Percentiles rank a stretch among this genome's conserved stretches.
Evolutionary conservation across 805 yeast genomes (phyloP).

Genomic region (Metschnikowia cerradonensis): DNA sequence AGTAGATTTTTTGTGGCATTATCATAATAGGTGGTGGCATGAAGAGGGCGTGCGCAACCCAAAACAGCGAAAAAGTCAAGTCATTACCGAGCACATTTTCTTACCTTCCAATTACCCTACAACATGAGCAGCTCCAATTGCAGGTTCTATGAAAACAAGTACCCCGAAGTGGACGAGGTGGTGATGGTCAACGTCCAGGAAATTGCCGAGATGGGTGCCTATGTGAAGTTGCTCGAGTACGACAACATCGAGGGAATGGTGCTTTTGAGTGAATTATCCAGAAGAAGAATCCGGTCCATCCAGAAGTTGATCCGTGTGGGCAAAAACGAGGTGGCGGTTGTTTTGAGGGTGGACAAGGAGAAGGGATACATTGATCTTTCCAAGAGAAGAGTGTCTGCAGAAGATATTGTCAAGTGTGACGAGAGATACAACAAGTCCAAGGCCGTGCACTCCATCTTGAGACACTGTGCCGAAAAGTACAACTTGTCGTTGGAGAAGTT

Average conservation of each 20-base stretch:
- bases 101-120: neutral
- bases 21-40: neutral
- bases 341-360: constrained; percentile 95
- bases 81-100: neutral
- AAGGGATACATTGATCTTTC: constrained; percentile 97
- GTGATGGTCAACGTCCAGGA: constrained; percentile 98
- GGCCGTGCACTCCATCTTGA: constrained; percentile 95
- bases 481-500: constrained; percentile 79
- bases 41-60: constrained; percentile 5
- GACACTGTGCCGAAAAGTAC: constrained; percentile 98
- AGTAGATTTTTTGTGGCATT: neutral
- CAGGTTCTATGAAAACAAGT: constrained; percentile 96
- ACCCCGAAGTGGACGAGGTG: constrained; percentile 97
- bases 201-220: constrained; percentile 99
- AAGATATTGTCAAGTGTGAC: constrained; percentile 95
- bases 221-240: constrained; percentile 90
- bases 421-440: constrained; percentile 95
- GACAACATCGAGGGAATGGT: constrained; percentile 99
- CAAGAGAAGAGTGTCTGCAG: constrained; percentile 96
- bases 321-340: constrained; percentile 96
- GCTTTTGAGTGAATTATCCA: constrained; percentile 86
- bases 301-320: constrained; percentile 98
- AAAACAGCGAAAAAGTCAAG: neutral
- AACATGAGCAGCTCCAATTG: constrained; percentile 83
- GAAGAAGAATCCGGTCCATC: constrained; percentile 97